These are phyloP conservation scores for Cladophialophora yegresii DNA, from an alignment of 2,329 filamentous ascomycete species.

Conservation along the genomic window DNA sequence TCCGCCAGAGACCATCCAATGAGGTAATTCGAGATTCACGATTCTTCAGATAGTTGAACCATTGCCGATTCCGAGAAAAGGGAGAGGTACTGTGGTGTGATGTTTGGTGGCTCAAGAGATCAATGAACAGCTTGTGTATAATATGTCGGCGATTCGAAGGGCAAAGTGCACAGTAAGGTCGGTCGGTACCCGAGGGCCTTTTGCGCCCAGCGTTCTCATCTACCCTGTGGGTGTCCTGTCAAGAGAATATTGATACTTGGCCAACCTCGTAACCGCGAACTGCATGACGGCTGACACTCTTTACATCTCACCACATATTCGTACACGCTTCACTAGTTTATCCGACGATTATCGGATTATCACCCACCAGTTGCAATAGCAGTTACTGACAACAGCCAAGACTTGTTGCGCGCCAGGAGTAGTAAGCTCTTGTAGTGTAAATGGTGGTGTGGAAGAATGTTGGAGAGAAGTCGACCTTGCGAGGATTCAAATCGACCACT, in stretches of 20 bases:
- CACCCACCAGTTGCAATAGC: conserved; percentile 14
- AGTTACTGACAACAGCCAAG: conserved; percentile 3
- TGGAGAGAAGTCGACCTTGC: neutral
- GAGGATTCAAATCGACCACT: neutral
- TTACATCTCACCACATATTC: neutral
- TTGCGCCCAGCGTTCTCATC: neutral
- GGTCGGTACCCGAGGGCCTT: neutral
- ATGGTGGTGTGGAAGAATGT: conserved; percentile 17
- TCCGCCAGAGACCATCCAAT: neutral
- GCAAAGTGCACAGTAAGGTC: too few species aligned
- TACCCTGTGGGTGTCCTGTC: too few species aligned
- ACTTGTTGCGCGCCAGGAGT: conserved; percentile 7
- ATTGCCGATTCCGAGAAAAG: conserved; percentile 7
- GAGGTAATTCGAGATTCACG: neutral
- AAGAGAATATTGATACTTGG: conserved; percentile 1
- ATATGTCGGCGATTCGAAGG: neutral
- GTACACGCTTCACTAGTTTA: conserved; percentile 6
- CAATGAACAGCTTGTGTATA: neutral
- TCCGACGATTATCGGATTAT: neutral
- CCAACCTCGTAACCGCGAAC: neutral
- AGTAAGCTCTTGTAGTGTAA: conserved; percentile 19
- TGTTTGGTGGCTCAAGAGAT: neutral
- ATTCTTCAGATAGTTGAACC: neutral
- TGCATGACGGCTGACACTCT: neutral
- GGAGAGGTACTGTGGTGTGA: conserved; percentile 10